Conservation (phyloP, 1,284 basidiomycete genomes). For the Spongispora temasekensis region DNA sequence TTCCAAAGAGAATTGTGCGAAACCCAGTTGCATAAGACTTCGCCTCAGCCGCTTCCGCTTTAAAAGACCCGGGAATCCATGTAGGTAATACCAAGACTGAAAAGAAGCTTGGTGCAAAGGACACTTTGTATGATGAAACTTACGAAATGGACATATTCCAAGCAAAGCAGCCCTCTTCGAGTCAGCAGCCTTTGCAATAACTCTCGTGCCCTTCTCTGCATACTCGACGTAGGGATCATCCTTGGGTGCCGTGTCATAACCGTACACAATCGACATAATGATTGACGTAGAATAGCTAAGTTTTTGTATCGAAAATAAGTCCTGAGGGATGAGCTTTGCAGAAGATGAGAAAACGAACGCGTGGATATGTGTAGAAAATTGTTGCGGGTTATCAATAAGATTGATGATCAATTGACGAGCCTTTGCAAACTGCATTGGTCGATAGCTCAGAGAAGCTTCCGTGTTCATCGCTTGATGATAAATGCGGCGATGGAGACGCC, state of each 20-base stretch:
- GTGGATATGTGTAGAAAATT: conserved; percentile 21
- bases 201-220: conserved; percentile 24
- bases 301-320: background rate
- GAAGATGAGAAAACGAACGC: conserved; percentile 18
- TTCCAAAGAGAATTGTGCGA: conserved; percentile 23
- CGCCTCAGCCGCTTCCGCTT: conserved; percentile 19
- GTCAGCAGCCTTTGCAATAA: conserved; percentile 19
- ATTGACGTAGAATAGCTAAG: conserved; percentile 30
- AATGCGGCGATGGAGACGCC: conserved; percentile 32
- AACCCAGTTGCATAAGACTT: conserved; percentile 21
- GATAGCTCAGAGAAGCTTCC: conserved; percentile 18
- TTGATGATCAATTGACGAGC: conserved; percentile 26
- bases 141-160: conserved; percentile 28
- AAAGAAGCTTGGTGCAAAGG: conserved; percentile 3
- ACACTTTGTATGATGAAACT: conserved; percentile 6
- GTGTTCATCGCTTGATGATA: conserved; percentile 25
- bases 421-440: conserved; percentile 25
- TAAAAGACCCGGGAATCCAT: conserved; percentile 31
- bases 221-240: conserved; percentile 28
- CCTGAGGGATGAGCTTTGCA: background rate
- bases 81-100: conserved; percentile 26
- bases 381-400: conserved; percentile 19
- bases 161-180: conserved; percentile 29
- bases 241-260: conserved; percentile 21
- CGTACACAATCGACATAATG: conserved; percentile 32